Conservation (phyloP, 2,329 filamentous ascomycete species). For the Mariannaea elegans region DNA sequence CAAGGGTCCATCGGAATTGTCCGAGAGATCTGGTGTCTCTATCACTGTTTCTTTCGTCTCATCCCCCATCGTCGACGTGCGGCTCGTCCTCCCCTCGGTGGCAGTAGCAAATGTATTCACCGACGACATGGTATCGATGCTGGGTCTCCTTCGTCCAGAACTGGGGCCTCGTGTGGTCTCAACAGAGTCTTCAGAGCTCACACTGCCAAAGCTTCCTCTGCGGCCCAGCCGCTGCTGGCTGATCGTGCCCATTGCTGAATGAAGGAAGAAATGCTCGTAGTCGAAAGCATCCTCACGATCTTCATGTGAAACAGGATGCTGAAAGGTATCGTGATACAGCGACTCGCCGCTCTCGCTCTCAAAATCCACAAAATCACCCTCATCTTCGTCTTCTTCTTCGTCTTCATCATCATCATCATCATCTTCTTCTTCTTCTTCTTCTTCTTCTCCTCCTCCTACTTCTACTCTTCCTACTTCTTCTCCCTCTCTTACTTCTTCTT, state of each 20-base stretch:
- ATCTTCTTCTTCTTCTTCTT: conserved; percentile 17
- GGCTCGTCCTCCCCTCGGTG: conserved; percentile 57
- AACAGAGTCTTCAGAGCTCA: conserved; percentile 67
- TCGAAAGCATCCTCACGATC: conserved; percentile 95
- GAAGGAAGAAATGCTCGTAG: conserved; percentile 94
- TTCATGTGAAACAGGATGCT: conserved; percentile 79
- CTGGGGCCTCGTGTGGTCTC: conserved; percentile 65
- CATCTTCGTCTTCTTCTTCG: conserved; percentile 48
- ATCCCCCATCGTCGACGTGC: conserved; percentile 40
- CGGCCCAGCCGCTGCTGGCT: conserved; percentile 50
- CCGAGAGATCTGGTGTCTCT: conserved; percentile 31
- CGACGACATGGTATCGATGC: conserved; percentile 60
- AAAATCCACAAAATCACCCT: conserved; percentile 49
- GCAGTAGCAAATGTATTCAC: conserved; percentile 67
- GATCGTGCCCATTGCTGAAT: conserved; percentile 87
- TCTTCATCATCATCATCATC: conserved; percentile 40
- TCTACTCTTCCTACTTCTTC: conserved; percentile 26
- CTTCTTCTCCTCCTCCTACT: conserved; percentile 42
- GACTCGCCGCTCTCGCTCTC: conserved; percentile 72
- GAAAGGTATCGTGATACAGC: conserved; percentile 68
- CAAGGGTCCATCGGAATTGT: conserved; percentile 31
- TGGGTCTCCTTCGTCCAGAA: conserved; percentile 51
- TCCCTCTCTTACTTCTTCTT: conserved; percentile 8
- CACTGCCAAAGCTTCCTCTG: conserved; percentile 59
- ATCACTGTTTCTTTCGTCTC: conserved; percentile 30